Evolutionary conservation across 1,139 yeast species (phyloP).

Genomic region (Petasospora rhodanensis): DNA sequence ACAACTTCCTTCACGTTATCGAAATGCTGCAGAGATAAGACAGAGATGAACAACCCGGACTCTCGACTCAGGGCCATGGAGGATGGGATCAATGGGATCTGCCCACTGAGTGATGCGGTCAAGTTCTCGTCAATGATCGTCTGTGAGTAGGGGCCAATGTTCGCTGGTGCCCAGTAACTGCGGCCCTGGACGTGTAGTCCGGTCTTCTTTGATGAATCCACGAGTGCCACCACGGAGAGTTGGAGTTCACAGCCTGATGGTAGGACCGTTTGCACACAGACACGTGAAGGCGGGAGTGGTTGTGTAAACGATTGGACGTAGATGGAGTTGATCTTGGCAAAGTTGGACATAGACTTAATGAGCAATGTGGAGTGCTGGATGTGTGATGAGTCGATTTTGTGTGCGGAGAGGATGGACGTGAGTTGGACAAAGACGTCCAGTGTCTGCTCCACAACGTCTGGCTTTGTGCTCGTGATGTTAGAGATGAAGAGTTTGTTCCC

Average conservation of each 20-base stretch:
- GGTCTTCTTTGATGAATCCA: constrained; percentile 32
- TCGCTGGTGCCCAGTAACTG: constrained; percentile 97
- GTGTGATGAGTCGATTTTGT: constrained; percentile 33
- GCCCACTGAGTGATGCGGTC: constrained; percentile 77
- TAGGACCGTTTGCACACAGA: constrained; percentile 65
- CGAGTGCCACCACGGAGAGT: constrained; percentile 52
- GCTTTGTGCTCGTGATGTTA: constrained; percentile 38
- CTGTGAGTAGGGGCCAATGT: constrained; percentile 96
- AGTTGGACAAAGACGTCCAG: constrained; percentile 44
- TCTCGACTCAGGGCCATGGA: constrained; percentile 46
- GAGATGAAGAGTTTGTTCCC: constrained; percentile 43
- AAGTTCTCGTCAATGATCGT: constrained; percentile 45
- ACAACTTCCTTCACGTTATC: constrained; percentile 58
- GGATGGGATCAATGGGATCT: constrained; percentile 78
- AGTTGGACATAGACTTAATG: constrained; percentile 59
- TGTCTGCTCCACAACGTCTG: constrained; percentile 41
- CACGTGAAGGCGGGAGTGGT: constrained; percentile 81
- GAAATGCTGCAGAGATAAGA: constrained; percentile 70
- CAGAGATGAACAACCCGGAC: constrained; percentile 33
- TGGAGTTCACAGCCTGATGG: constrained; percentile 40
- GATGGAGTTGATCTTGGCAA: constrained; percentile 52
- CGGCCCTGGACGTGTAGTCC: constrained; percentile 90
- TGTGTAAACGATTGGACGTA: constrained; percentile 53
- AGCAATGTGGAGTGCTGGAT: constrained; percentile 58
- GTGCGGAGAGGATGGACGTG: constrained; percentile 27